Conservation (phyloP, 495 filamentous ascomycete species). For the Cetradonia linearis region DNA sequence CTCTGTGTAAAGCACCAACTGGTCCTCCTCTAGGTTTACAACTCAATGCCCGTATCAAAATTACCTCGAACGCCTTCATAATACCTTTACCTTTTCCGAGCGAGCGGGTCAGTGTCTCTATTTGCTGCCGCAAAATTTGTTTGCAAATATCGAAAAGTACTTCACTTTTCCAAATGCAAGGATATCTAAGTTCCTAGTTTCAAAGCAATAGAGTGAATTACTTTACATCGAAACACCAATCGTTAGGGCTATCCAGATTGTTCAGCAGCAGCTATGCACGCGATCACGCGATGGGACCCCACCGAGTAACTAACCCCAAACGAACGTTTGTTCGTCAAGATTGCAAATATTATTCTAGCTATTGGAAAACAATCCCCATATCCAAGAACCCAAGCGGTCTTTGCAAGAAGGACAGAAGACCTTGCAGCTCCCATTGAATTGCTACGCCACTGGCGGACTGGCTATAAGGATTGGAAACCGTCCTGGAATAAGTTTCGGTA, state of each 20-base stretch:
- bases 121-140: neutral
- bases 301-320: neutral
- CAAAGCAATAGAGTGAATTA: too few species aligned
- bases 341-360: neutral
- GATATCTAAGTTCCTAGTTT: too few species aligned
- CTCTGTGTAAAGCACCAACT: neutral
- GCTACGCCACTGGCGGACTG: neutral
- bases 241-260: neutral
- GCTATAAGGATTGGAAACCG: neutral
- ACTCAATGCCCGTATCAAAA: neutral
- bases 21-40: neutral
- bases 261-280: neutral
- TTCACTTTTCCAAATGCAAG: too few species aligned
- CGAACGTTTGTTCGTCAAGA: neutral
- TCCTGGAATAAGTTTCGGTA: neutral
- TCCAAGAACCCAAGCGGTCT: neutral
- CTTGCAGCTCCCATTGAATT: neutral
- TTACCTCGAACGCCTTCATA: too few species aligned
- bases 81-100: neutral
- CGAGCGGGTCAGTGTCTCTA: neutral
- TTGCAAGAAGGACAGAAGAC: neutral
- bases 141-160: neutral
- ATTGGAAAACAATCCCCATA: neutral
- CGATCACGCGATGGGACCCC: neutral
- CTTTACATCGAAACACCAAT: neutral